Conservation (phyloP, 257 asterid genomes). For the Gardenia jasminoides region DNA sequence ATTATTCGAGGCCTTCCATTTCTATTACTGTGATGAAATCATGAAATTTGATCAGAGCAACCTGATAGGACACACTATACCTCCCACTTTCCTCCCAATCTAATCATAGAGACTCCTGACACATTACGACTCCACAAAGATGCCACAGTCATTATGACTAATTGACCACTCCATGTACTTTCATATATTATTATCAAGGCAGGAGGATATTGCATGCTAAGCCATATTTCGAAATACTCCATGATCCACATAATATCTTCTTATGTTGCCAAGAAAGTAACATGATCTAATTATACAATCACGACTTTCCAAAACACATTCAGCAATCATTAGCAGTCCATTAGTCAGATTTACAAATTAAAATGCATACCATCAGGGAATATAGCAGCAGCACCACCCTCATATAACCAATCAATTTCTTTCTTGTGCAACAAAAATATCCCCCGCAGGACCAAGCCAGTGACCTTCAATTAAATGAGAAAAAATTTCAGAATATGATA, state of each 20-base stretch:
- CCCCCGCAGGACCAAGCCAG: slow-evolving; percentile 88
- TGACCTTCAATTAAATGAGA: slow-evolving; percentile 50
- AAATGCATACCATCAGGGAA: slow-evolving; percentile 81
- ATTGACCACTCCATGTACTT: not conserved
- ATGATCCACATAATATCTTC: too few species aligned
- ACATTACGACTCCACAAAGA: too few species aligned
- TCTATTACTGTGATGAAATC: not conserved
- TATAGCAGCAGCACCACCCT: slow-evolving; percentile 99
- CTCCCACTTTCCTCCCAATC: not conserved
- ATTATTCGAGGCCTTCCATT: not conserved
- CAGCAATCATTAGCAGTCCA: not conserved
- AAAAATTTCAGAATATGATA: not conserved
- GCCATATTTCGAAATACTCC: too few species aligned
- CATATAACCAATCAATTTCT: slow-evolving; percentile 96
- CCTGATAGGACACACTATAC: not conserved
- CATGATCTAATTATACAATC: too few species aligned
- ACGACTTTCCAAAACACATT: not conserved
- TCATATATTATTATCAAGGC: not conserved
- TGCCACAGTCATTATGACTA: too few species aligned
- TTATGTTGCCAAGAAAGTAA: too few species aligned
- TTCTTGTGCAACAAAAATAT: slow-evolving; percentile 91
- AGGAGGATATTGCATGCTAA: not conserved
- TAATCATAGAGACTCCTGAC: too few species aligned
- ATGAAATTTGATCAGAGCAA: not conserved
- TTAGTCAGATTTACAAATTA: not conserved